Base-by-base conservation (phyloP, 2,329 filamentous ascomycete genomes). In the Fusarium nisikadoi region DNA sequence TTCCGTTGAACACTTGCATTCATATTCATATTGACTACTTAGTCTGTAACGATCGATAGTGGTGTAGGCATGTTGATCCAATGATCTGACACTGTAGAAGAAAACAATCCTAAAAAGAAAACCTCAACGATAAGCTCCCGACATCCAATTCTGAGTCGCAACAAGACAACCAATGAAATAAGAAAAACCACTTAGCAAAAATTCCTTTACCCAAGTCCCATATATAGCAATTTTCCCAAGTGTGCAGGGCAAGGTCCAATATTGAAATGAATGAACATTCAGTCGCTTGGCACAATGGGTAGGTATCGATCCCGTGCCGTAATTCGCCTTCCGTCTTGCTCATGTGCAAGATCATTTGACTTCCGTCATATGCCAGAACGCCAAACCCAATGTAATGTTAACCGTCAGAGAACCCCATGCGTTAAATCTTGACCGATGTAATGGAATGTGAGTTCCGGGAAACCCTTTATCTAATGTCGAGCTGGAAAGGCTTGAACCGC, bases 401-500 rank as follows among this genome's bases (percentile, higher is more conserved):
- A 70, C 59, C 65, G 46, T 68, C 54, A 39, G 64, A 70, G 63
- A 38, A 57, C 68, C 57, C 47, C 55, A 55, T 59, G 43, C 49
- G 58, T 52, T 20, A 62, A 63, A 63, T 54, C 36, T 70, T 52
- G 52, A 64, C 46, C 56, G 33, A 65, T 31, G 27, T 45, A 66
- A 70, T 53, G 39, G 66, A 75, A 75, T 72, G 64, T 70, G 64
- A 72, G 63, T 63, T 63, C 60, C 46, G 23, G 52, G 29, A 50
- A 71, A 57, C 49, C 42, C 52, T 72, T 90, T 84, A 94, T 85
- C 92, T 86, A 70, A 96, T 92, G 78, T 95, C 93, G 79, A 96
- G 86, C 82, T 95, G 92, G 81, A 96, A 95, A 45, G 92, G 92
- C 83, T 95, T 95, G 83, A 94, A 95, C 69, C 91, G 89, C 58